These are phyloP conservation scores for Mercurialis annua DNA, from an alignment of 345 rosid species.

Conservation along the genomic window DNA sequence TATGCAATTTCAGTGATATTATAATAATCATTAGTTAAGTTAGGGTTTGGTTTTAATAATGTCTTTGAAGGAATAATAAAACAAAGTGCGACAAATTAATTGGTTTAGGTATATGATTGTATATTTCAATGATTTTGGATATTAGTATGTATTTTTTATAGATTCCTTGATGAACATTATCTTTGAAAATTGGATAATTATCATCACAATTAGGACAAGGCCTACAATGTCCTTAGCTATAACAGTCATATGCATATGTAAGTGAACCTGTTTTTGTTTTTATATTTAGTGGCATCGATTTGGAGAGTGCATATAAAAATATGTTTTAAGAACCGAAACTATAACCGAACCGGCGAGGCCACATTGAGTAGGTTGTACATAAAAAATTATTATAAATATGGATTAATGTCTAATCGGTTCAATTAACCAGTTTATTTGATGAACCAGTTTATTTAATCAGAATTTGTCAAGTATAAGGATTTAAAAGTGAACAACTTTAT, in stretches of 20 bases:
- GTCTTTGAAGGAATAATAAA: neutral
- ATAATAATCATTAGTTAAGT: neutral
- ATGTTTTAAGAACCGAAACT: too few species aligned
- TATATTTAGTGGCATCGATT: too few species aligned
- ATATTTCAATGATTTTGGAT: neutral
- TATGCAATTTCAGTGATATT: neutral
- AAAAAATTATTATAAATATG: too few species aligned
- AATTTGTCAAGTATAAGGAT: too few species aligned
- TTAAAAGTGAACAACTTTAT: too few species aligned
- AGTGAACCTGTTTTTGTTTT: neutral
- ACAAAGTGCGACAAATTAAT: neutral
- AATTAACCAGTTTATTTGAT: too few species aligned
- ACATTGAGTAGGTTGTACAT: too few species aligned
- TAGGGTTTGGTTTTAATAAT: neutral
- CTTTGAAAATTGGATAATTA: neutral
- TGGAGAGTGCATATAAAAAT: too few species aligned
- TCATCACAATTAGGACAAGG: neutral
- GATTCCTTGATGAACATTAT: neutral
- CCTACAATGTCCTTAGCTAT: neutral
- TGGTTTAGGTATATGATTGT: conserved; percentile 4
- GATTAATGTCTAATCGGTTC: too few species aligned
- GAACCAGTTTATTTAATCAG: too few species aligned
- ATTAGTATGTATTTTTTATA: neutral
- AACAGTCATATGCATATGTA: neutral
- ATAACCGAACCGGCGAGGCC: too few species aligned